Base-by-base conservation (phyloP, 1,284 basidiomycete species). In the Bjerkandera adusta region DNA sequence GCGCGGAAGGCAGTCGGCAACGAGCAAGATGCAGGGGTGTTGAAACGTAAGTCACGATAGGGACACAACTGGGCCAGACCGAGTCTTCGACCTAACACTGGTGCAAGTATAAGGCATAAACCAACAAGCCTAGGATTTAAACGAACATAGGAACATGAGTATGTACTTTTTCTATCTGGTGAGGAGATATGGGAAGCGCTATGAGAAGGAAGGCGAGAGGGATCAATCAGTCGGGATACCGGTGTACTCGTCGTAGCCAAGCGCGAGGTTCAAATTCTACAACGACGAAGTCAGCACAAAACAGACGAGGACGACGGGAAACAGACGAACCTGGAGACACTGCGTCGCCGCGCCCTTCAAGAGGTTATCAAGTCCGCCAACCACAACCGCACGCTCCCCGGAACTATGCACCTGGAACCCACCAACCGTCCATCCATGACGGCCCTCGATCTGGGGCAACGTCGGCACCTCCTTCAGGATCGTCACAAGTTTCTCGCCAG, bases 261-360 rank as follows among this genome's bases (percentile, higher is more conserved):
- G 77, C 2, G 93, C 87, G 40, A 98, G 76, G 71, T 99, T 99
- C 61, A 99, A 69, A 68, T 99, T 99, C 89, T 97, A 67, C 25
- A 43, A 32, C n/a, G 21, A 10, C 30, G 12, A 52, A 13, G 32
- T 39, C 10, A 33, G 42, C 29, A 40, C 10, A 18, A 8, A 18
- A 11, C 36, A 16, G 35, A 15, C 36, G 22, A 41, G 15, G 32
- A 18, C 10, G 22, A 45, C 48, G 16, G 27, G 21, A 3, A 22
- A 57, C 26, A 29, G 20, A 38, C 83, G 33, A 49, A 92, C 90
- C 76, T 95, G 93, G 50, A 99, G 63, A 67, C 95, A 98, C 69
- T 99, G 97, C 15, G 96, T 99, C 5, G 96, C 96, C 38, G 96
- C 97, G 8, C 96, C 96, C 68, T 99, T 99, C 52, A 99, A 75